These are phyloP conservation scores for Cercis canadensis DNA, from an alignment of 306 rosid genomes.

Conservation along the genomic window DNA sequence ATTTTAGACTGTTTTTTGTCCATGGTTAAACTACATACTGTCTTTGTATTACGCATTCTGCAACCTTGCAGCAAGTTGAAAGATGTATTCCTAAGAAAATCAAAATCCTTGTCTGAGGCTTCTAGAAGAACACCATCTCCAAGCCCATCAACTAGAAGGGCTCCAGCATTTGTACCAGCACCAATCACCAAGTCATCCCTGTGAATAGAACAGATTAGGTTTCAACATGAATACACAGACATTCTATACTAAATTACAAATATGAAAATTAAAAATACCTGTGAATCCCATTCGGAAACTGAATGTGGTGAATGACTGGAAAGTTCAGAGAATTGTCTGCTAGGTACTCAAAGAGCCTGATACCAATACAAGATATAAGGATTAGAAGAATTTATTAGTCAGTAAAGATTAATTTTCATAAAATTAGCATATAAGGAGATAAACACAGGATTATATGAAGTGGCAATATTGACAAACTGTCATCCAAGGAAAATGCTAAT, in stretches of 20 bases:
- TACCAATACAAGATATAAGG: conserved; percentile 16
- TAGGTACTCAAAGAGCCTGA: conserved; percentile 84
- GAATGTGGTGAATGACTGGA: conserved; percentile 94
- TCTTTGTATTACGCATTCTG: conserved; percentile 97
- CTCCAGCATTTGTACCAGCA: conserved; percentile 91
- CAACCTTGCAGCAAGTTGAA: conserved; percentile 99
- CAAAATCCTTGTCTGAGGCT: conserved; percentile 84
- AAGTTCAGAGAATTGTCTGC: conserved; percentile 73
- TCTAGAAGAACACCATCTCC: conserved; percentile 94
- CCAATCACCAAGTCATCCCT: conserved; percentile 95
- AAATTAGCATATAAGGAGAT: background rate
- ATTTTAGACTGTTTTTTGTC: conserved; percentile 4
- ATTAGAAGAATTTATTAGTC: conserved; percentile 24
- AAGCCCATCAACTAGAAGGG: conserved; percentile 96
- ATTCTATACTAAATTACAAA: conserved; percentile 14
- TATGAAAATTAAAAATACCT: conserved; percentile 53
- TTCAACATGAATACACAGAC: conserved; percentile 21
- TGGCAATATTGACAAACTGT: background rate
- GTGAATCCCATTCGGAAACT: conserved; percentile 81
- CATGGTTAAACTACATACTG: conserved; percentile 55
- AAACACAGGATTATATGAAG: background rate
- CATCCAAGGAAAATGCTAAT: background rate
- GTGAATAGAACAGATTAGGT: conserved; percentile 34
- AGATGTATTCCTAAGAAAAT: conserved; percentile 86
- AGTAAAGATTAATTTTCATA: background rate